Conservation (phyloP, 768 basidiomycete species). For the Panaeolus cyanescens region DNA sequence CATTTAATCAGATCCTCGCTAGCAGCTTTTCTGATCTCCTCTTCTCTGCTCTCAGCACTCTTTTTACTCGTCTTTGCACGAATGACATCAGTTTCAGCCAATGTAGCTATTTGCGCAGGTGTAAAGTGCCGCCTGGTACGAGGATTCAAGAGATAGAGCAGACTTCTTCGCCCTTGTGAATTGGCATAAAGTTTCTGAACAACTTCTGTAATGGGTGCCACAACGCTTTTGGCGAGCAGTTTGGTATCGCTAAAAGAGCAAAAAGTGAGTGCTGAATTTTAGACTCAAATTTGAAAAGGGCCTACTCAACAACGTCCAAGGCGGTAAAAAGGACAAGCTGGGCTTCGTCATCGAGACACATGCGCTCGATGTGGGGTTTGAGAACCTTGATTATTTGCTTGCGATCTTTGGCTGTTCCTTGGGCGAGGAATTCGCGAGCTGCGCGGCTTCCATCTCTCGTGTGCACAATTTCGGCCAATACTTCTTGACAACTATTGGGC, state of each 20-base stretch:
- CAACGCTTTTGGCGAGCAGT: conserved; percentile 77
- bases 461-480: conserved; percentile 90
- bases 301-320: conserved; percentile 87
- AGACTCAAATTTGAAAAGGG: conserved; percentile 8
- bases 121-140: conserved; percentile 87
- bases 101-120: conserved; percentile 68
- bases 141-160: conserved; percentile 83
- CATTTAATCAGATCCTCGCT: conserved; percentile 76
- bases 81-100: conserved; percentile 74
- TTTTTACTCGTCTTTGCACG: conserved; percentile 86
- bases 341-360: conserved; percentile 88
- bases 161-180: conserved; percentile 77
- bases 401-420: conserved; percentile 89
- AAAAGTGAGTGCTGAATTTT: neutral
- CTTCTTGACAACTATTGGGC: conserved; percentile 69
- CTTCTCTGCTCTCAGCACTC: conserved; percentile 55
- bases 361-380: conserved; percentile 87
- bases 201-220: conserved; percentile 64
- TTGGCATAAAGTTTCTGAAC: conserved; percentile 58
- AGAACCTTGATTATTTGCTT: conserved; percentile 90
- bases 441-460: conserved; percentile 89
- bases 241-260: conserved; percentile 76
- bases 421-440: conserved; percentile 83
- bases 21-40: conserved; percentile 73
- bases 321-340: conserved; percentile 90